A percentile compares a stretch with the other conserved stretches of the same genome.
phyloP scores from a whole-genome alignment of 192 early-diverging fungal species.

The Coemansia sp. region DNA sequence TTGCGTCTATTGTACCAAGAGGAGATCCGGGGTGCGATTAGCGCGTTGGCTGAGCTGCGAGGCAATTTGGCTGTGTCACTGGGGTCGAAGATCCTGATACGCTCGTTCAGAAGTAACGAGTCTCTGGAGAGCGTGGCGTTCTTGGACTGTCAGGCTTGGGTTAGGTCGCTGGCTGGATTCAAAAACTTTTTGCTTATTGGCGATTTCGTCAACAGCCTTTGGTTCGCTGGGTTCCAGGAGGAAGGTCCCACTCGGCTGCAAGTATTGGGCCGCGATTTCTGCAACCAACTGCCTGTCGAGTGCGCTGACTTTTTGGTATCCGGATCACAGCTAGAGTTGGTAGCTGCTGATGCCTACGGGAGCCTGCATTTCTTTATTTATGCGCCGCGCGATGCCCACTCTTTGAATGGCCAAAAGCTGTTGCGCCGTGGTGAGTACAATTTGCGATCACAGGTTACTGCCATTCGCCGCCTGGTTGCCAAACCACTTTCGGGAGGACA shows the following conservation, averaged over 20 bases:
- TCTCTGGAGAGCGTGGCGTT: slow-evolving; percentile 90
- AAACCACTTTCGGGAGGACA: slow-evolving; percentile 19
- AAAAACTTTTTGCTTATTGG: slow-evolving; percentile 89
- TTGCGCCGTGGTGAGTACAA: slow-evolving; percentile 91
- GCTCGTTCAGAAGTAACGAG: slow-evolving; percentile 82
- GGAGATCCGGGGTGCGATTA: slow-evolving; percentile 88
- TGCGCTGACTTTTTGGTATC: slow-evolving; percentile 79
- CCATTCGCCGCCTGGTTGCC: slow-evolving; percentile 65
- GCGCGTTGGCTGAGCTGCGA: slow-evolving; percentile 80
- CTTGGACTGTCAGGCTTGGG: slow-evolving; percentile 91
- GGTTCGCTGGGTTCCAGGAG: slow-evolving; percentile 95
- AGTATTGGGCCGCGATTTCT: slow-evolving; percentile 88
- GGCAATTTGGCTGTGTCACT: slow-evolving; percentile 87
- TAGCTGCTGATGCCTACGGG: slow-evolving; percentile 72
- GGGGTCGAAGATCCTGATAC: slow-evolving; percentile 87
- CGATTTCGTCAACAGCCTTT: slow-evolving; percentile 85
- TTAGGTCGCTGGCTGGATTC: slow-evolving; percentile 76
- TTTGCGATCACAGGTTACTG: slow-evolving; percentile 74
- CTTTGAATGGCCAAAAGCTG: slow-evolving; percentile 85
- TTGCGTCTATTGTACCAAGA: slow-evolving; percentile 83
- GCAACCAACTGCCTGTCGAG: slow-evolving; percentile 70
- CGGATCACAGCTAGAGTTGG: slow-evolving; percentile 74
- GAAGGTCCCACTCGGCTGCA: slow-evolving; percentile 85
- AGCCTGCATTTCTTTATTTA: slow-evolving; percentile 86
- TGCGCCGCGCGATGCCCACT: slow-evolving; percentile 87